phyloP scores from a whole-genome alignment of 1,284 basidiomycete genomes.

The Sanghuangporus weigelae region DNA sequence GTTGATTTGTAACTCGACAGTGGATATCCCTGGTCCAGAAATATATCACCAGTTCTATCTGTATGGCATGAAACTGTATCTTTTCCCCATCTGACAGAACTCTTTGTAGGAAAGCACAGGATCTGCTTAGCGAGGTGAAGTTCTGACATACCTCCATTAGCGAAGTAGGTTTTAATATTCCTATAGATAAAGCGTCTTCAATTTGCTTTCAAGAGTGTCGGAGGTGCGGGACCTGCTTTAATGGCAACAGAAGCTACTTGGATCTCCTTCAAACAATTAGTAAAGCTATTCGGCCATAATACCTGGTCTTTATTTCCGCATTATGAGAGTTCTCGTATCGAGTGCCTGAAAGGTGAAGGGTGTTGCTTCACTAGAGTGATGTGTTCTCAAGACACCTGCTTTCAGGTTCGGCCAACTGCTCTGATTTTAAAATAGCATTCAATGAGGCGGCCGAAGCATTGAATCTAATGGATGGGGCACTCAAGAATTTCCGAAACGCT shows the following conservation, averaged over 20 bases:
- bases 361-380: no score
- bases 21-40: no score
- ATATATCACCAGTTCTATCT: no score
- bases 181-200: background rate
- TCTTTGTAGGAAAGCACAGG: background rate
- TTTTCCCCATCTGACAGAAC: background rate
- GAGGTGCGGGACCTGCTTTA: constrained; percentile 9
- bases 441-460: constrained; percentile 1
- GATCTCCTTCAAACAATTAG: background rate
- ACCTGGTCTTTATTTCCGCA: constrained; percentile 1
- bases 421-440: background rate
- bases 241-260: background rate
- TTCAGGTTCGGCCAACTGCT: background rate
- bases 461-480: background rate
- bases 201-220: constrained; percentile 8
- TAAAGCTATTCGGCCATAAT: constrained; percentile 3
- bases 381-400: background rate
- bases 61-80: no score
- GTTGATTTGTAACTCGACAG: no score
- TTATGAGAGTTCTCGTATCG: background rate
- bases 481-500: background rate
- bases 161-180: background rate
- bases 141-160: background rate
- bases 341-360: background rate
- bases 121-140: background rate